phyloP scores from a whole-genome alignment of 1,284 basidiomycete genomes.

The Filobasidium uniguttulatum region DNA sequence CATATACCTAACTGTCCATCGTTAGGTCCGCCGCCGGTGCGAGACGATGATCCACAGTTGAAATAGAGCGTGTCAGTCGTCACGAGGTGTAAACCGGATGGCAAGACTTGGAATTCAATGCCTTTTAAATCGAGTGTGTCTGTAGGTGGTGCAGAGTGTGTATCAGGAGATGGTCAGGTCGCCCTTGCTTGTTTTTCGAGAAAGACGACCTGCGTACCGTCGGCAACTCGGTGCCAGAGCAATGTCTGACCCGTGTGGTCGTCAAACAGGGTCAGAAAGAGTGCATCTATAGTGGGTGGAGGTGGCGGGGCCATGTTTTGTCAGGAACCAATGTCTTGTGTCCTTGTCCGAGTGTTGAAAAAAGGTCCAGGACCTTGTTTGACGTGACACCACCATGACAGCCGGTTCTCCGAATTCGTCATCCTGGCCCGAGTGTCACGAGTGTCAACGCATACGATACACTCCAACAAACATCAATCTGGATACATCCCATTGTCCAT shows the following conservation, averaged over 20 bases:
- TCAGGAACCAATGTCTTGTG: too few relatives aligned
- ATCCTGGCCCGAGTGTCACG: too few relatives aligned
- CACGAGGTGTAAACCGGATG: slow-evolving; percentile 15
- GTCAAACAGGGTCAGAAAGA: slow-evolving; percentile 14
- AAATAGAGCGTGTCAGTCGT: slow-evolving; percentile 13
- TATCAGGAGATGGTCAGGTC: too few relatives aligned
- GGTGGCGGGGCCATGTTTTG: too few relatives aligned
- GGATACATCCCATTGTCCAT: too few relatives aligned
- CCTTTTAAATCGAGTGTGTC: slow-evolving; percentile 4
- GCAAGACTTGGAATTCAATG: slow-evolving; percentile 12
- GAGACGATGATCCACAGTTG: neutral
- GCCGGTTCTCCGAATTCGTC: too few relatives aligned
- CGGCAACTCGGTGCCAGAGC: slow-evolving; percentile 7
- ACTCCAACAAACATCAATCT: too few relatives aligned
- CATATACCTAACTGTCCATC: slow-evolving; percentile 6
- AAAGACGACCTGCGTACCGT: neutral
- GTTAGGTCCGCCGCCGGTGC: neutral
- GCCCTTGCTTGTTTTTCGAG: neutral
- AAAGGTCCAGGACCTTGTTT: too few relatives aligned
- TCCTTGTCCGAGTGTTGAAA: too few relatives aligned
- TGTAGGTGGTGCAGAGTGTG: neutral
- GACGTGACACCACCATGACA: too few relatives aligned
- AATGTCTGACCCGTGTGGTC: slow-evolving; percentile 15
- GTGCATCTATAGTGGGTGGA: slow-evolving; percentile 2
- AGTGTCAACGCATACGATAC: too few relatives aligned